Conservation (phyloP, 1,139 yeast species). For the Saccharomyces hybrid region DNA sequence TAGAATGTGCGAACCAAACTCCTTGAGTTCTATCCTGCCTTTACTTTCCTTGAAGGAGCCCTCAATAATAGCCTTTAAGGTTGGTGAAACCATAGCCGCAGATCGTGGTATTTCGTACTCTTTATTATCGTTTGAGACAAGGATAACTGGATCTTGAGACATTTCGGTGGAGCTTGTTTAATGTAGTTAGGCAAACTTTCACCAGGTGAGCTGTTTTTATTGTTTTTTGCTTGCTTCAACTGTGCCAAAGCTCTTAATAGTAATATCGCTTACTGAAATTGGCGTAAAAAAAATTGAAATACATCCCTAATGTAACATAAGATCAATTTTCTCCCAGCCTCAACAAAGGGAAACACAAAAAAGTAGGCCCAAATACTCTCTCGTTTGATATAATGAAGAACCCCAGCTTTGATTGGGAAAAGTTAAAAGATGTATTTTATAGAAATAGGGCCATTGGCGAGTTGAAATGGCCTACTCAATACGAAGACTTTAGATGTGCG, state of each 20-base stretch:
- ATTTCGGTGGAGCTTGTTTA: background rate
- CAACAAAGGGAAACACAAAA: background rate
- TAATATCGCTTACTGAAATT: too few relatives aligned
- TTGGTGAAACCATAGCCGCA: conserved; percentile 80
- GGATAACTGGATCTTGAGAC: conserved; percentile 44
- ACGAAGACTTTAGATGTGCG: conserved; percentile 10
- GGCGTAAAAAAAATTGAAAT: too few relatives aligned
- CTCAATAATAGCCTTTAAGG: conserved; percentile 48
- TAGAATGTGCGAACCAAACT: conserved; percentile 65
- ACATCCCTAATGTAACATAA: too few relatives aligned
- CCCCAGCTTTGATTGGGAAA: conserved; percentile 55
- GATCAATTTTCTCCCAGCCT: too few relatives aligned
- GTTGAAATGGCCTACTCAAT: conserved; percentile 16
- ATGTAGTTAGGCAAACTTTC: too few relatives aligned
- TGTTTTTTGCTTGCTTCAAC: too few relatives aligned
- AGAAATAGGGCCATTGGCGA: conserved; percentile 33
- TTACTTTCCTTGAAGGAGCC: conserved; percentile 36
- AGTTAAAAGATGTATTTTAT: conserved; percentile 54
- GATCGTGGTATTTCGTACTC: conserved; percentile 59
- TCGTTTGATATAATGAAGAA: conserved; percentile 18
- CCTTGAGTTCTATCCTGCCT: conserved; percentile 32
- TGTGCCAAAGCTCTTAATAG: too few relatives aligned
- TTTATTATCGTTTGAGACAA: conserved; percentile 70
- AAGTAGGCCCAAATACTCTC: background rate
- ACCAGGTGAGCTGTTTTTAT: too few relatives aligned